Base-by-base conservation (phyloP, 352 stramenopile genomes). In the Thraustochytrium sp. region DNA sequence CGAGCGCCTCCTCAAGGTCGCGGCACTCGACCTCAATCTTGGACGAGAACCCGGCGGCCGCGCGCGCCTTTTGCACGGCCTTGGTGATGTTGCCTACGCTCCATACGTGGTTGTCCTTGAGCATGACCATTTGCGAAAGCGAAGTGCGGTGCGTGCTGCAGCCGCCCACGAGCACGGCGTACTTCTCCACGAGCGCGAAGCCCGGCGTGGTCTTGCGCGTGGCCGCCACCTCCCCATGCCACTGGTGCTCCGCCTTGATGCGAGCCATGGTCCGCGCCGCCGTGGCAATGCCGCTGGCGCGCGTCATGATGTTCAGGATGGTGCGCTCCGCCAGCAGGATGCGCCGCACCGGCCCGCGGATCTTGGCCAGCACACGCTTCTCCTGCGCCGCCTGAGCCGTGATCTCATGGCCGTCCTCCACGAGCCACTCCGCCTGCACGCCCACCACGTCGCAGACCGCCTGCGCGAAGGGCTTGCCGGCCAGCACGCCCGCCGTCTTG, bases 101-200 rank as follows among this genome's bases (percentile, higher is more conserved):
- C 94, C 95, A 98, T 54, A 99, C 93, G 89, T 99, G 97, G 90
- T 99, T 99, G 87, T 99, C 96, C 90, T 99, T 99, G 61, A 99
- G 91, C 97, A 99, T 99, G 51, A 98, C 95, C 97, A 99, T 99
- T 87, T 99, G 96, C 85, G 92, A 97, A 36, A 99, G 88, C 89
- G 99, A 96, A 84, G 98, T 90, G 78, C 97, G 91, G 82, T 92
- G 89, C 74, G 94, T 97, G 49, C 90, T 91, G 49, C 91, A 92
- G 36, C 96, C 97, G 5, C 95, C 96, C 29, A 99, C 95, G 3
- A 99, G 86, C 61, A 99, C 86, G 65, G 95, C 96, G 88, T 99
- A 99, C 88, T 99, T 99, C 87, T 99, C 97, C 23, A 99, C 95
- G 26, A 98, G 87, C 2, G 95, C 91, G 87, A 99, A 99, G 85